Conservation (phyloP, 2,329 filamentous ascomycete genomes). For the Laburnicola sp. region DNA sequence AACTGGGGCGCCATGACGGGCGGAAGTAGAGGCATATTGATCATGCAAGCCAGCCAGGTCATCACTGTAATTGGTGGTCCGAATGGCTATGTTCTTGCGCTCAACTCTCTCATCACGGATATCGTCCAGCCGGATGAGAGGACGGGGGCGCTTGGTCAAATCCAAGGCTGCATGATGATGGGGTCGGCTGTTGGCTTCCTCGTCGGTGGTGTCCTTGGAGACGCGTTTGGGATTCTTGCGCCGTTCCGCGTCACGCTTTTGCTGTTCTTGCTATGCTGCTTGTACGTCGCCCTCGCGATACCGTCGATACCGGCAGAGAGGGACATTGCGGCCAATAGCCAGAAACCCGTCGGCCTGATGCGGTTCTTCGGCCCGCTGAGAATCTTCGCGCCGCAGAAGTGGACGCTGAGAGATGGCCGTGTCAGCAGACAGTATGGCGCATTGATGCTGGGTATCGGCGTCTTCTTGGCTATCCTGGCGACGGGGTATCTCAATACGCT, state of each 20-base stretch:
- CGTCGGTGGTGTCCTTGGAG: constrained; percentile 66
- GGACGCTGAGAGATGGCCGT: constrained; percentile 56
- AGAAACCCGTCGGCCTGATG: constrained; percentile 46
- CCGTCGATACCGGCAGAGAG: constrained; percentile 56
- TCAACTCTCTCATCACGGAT: constrained; percentile 71
- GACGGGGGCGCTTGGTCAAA: constrained; percentile 66
- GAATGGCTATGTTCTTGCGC: constrained; percentile 67
- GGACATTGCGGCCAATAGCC: constrained; percentile 25
- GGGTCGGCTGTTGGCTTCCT: constrained; percentile 67
- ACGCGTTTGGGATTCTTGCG: constrained; percentile 63
- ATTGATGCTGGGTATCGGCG: constrained; percentile 65
- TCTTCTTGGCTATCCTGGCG: constrained; percentile 69
- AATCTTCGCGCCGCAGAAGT: constrained; percentile 62
- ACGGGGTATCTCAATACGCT: constrained; percentile 69
- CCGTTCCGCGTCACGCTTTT: constrained; percentile 67
- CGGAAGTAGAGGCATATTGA: constrained; percentile 64
- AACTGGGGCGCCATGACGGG: constrained; percentile 66
- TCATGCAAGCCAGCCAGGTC: constrained; percentile 68
- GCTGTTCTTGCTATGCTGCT: constrained; percentile 54
- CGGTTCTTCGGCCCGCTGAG: constrained; percentile 66
- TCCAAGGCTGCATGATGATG: constrained; percentile 69
- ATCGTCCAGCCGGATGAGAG: constrained; percentile 62
- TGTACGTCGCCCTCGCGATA: constrained; percentile 49
- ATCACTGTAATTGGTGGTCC: constrained; percentile 71
- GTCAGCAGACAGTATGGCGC: constrained; percentile 63